phyloP scores from a whole-genome alignment of 2,329 filamentous ascomycete species.

The Penicillium verrucosum region DNA sequence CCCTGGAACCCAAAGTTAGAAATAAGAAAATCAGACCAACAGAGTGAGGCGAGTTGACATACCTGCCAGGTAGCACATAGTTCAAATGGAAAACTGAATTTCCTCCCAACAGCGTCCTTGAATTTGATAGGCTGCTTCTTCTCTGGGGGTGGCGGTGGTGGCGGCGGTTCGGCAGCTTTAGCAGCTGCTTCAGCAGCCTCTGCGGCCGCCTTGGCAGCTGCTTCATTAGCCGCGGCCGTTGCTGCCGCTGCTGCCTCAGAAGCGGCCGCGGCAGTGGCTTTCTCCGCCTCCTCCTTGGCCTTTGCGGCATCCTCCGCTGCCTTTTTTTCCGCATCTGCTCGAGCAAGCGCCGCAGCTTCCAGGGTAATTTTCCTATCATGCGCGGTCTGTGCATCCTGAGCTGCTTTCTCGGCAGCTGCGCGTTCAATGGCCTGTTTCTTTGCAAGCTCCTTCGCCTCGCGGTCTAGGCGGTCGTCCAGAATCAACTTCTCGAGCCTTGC shows the following conservation, averaged over 20 bases:
- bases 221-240: slow-evolving; percentile 38
- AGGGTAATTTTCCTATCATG: slow-evolving; percentile 44
- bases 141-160: slow-evolving; percentile 47
- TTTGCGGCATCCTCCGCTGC: slow-evolving; percentile 49
- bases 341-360: slow-evolving; percentile 47
- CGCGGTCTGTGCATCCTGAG: slow-evolving; percentile 36
- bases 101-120: slow-evolving; percentile 86
- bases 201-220: slow-evolving; percentile 34
- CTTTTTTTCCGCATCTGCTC: slow-evolving; percentile 47
- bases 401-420: slow-evolving; percentile 44
- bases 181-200: slow-evolving; percentile 32
- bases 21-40: slow-evolving; percentile 22
- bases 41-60: slow-evolving; percentile 33
- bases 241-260: slow-evolving; percentile 40
- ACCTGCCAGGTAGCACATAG: slow-evolving; percentile 81
- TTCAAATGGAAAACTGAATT: slow-evolving; percentile 88
- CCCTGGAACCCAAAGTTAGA: slow-evolving; percentile 51
- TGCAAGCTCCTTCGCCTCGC: slow-evolving; percentile 38
- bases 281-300: slow-evolving; percentile 45
- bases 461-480: slow-evolving; percentile 43
- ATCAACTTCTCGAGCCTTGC: slow-evolving; percentile 61
- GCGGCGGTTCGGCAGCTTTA: slow-evolving; percentile 31
- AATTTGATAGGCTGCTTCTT: slow-evolving; percentile 76
- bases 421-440: slow-evolving; percentile 48
- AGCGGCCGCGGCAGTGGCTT: slow-evolving; percentile 39